Percentiles rank a stretch among this genome's conserved stretches.
phyloP scores from a whole-genome alignment of 2,329 filamentous ascomycete species.

The Cadophora malorum region DNA sequence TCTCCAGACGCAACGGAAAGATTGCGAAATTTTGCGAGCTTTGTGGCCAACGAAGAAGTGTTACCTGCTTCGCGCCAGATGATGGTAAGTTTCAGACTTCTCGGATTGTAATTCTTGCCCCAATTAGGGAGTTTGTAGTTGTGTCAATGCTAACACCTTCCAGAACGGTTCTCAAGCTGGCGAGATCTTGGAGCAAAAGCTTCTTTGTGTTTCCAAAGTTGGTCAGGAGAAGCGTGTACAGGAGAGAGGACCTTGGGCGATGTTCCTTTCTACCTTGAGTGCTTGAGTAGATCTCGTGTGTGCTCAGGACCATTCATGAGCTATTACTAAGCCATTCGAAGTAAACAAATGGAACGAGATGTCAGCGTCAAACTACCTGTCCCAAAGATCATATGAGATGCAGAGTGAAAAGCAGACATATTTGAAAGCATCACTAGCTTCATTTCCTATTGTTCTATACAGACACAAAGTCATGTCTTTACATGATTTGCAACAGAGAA shows the following conservation, averaged over 20 bases:
- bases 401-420: no score
- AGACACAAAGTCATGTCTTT: no score
- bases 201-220: slow-evolving; percentile 11
- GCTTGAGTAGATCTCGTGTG: background rate
- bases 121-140: background rate
- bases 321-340: no score
- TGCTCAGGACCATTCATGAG: background rate
- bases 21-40: slow-evolving; percentile 36
- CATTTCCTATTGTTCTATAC: no score
- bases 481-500: no score
- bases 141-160: background rate
- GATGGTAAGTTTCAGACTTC: background rate
- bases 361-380: no score
- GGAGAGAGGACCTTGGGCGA: background rate
- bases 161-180: slow-evolving; percentile 7
- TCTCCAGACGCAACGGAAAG: background rate
- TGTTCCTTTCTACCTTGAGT: background rate
- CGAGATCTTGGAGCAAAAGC: slow-evolving; percentile 6
- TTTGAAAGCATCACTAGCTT: no score
- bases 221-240: background rate
- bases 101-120: background rate
- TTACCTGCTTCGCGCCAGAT: slow-evolving; percentile 27
- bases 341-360: no score
- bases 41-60: slow-evolving; percentile 33
- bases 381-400: no score